phyloP scores from a whole-genome alignment of 371 early-diverging fungal species.

The Mortierella sp. region DNA sequence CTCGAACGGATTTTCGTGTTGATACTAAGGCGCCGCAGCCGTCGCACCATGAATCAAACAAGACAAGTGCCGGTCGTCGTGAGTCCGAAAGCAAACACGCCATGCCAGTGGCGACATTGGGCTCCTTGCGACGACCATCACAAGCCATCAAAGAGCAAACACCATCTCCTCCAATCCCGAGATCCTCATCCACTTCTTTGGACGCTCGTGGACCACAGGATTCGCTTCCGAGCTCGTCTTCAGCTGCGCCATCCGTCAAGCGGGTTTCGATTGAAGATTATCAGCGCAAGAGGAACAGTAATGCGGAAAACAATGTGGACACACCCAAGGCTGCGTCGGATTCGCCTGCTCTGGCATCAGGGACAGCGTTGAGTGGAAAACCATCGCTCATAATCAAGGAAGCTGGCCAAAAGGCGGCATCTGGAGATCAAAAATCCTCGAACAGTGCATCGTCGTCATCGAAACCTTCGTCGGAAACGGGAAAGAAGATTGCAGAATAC shows the following conservation, averaged over 20 bases:
- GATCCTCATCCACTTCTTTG: slow-evolving; percentile 3
- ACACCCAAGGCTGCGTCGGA: slow-evolving; percentile 44
- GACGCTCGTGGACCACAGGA: slow-evolving; percentile 20
- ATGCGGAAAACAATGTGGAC: slow-evolving; percentile 25
- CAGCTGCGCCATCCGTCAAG: slow-evolving; percentile 19
- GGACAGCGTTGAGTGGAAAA: slow-evolving; percentile 11
- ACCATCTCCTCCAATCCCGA: slow-evolving; percentile 12
- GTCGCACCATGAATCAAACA: slow-evolving; percentile 13
- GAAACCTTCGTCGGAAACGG: slow-evolving; percentile 17
- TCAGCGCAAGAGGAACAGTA: slow-evolving; percentile 31
- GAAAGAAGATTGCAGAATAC: slow-evolving; percentile 37
- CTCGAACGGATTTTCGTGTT: slow-evolving; percentile 5
- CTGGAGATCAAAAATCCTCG: slow-evolving; percentile 26
- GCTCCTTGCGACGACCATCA: slow-evolving; percentile 32
- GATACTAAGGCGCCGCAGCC: slow-evolving; percentile 12
- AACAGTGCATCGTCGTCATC: slow-evolving; percentile 8
- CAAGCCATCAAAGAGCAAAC: slow-evolving; percentile 38
- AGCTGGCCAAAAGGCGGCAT: background rate
- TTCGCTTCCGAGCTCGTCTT: slow-evolving; percentile 1
- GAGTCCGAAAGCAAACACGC: slow-evolving; percentile 39
- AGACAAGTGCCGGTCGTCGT: slow-evolving; percentile 19
- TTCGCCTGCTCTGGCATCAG: slow-evolving; percentile 36
- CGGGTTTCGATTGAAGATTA: slow-evolving; percentile 48
- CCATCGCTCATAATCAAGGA: slow-evolving; percentile 13
- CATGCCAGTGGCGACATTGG: slow-evolving; percentile 3